Base-by-base conservation (phyloP, 352 stramenopile species). In the Pythium aphanidermatum region DNA sequence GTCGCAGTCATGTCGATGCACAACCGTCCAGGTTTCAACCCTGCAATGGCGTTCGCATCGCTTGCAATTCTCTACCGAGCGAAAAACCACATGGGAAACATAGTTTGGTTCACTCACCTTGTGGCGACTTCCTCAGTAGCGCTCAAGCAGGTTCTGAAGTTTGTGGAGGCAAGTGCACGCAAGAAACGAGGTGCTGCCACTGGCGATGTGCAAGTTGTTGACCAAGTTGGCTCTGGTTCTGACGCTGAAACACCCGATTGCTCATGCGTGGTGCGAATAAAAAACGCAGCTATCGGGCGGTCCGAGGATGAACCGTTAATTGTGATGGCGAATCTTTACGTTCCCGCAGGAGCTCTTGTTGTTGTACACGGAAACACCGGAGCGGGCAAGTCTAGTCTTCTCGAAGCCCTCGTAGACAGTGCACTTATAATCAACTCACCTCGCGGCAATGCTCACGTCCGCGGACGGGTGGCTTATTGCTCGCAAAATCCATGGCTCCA, bases 401-500 rank as follows among this genome's bases (percentile, higher is more conserved):
- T 52, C n/a, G 34, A 51, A 21, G 33, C 42, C 6, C 24, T 66
- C 19, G 36, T 65, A n/a, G 60, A 58, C 2, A 26, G 33, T 38
- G 50, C 39, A n/a, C 33, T 45, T 11, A 6, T 44, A 11, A 5
- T 55, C 6, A 45, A 43, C 23, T 14, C 40, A 28, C 20, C 14
- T 10, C 37, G 47, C 2, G 47, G 37, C 12, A 40, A 2, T n/a
- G 43, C 55, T n/a, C 35, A 47, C 34, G 41, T 60, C 2, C 20
- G 25, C 0, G 60, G 56, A 5, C 9, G 24, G 2, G 38, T 65
- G 0, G 47, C 53, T 11, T 89, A 82, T 50, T 82, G 63, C 35
- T 61, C 77, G n/a, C 85, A 96, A 59, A 67, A 72, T 20, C 63
- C 85, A 16, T 96, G 92, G 61, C 96, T 98, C 24, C 71, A 96